Conservation (phyloP, 441 rosid genomes). For the Arabidopsis lyrata region DNA sequence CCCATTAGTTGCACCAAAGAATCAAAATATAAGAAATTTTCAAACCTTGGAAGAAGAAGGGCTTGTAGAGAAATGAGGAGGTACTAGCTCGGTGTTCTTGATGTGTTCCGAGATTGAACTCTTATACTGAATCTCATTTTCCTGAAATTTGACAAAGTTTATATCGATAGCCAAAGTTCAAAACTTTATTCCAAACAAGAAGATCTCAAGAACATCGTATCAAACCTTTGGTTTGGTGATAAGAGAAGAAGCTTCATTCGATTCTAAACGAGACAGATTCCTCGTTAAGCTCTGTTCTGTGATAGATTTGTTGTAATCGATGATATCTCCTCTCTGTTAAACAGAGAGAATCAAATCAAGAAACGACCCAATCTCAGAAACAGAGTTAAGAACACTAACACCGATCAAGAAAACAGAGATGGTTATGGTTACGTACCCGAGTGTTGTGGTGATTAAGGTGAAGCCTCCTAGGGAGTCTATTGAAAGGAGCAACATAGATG, state of each 20-base stretch:
- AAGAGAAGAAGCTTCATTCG: conserved; percentile 13
- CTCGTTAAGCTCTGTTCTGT: conserved; percentile 65
- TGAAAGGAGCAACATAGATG: conserved; percentile 63
- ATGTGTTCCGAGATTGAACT: conserved; percentile 55
- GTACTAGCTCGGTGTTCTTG: conserved; percentile 58
- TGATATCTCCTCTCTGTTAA: conserved; percentile 40
- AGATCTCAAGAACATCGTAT: conserved; percentile 20
- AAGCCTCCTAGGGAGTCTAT: conserved; percentile 54
- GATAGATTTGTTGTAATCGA: conserved; percentile 50
- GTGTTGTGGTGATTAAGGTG: conserved; percentile 53
- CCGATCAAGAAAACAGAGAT: conserved; percentile 18
- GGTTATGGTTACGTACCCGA: conserved; percentile 45
- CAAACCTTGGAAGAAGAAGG: conserved; percentile 71
- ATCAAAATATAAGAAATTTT: conserved; percentile 24
- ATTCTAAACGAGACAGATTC: conserved; percentile 59
- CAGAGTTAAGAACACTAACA: conserved; percentile 9
- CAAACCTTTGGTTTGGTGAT: conserved; percentile 33
- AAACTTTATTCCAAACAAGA: conserved; percentile 16
- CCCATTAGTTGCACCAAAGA: conserved; percentile 4
- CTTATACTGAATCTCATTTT: conserved; percentile 51
- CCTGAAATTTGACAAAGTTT: conserved; percentile 33
- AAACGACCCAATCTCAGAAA: conserved; percentile 17
- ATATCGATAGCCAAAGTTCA: neutral
- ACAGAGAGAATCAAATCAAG: neutral
- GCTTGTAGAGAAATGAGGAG: conserved; percentile 61